A percentile compares a stretch with the other conserved stretches of the same genome.
Evolutionary conservation across 768 basidiomycete genomes (phyloP).

Genomic region (Suillus spraguei): DNA sequence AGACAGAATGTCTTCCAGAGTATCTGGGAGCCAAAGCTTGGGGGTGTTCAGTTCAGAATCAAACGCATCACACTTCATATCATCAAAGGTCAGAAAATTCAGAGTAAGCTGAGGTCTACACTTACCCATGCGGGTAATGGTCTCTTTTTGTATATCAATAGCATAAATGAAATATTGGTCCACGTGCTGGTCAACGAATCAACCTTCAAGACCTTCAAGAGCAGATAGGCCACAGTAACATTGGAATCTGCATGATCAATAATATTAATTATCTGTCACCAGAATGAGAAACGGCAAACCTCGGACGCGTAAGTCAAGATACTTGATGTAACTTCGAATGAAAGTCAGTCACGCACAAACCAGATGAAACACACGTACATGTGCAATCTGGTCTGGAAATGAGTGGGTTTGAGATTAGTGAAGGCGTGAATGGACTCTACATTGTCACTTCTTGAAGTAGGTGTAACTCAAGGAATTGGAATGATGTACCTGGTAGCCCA

Average conservation of each 20-base stretch:
- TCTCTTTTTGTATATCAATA: background rate
- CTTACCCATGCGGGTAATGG: slow-evolving; percentile 1
- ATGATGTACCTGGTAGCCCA: background rate
- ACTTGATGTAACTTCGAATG: background rate
- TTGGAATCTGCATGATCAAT: slow-evolving; percentile 6
- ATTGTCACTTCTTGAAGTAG: background rate
- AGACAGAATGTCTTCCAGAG: slow-evolving; percentile 25
- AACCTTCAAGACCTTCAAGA: slow-evolving; percentile 4
- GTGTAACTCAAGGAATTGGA: background rate
- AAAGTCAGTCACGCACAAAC: background rate
- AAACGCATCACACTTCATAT: background rate
- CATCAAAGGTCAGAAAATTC: background rate
- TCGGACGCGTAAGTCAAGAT: background rate
- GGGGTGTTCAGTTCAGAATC: background rate
- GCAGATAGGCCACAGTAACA: background rate
- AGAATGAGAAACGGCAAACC: background rate
- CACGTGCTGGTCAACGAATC: slow-evolving; percentile 9
- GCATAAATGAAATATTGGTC: slow-evolving; percentile 2
- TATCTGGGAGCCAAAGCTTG: slow-evolving; percentile 20
- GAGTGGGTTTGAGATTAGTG: background rate
- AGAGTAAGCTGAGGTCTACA: background rate
- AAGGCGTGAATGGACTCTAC: background rate
- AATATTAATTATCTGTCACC: slow-evolving; percentile 2
- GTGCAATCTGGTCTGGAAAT: background rate
- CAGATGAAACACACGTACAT: background rate